Conservation (phyloP, 768 basidiomycete genomes). For the Suillus alpinus region DNA sequence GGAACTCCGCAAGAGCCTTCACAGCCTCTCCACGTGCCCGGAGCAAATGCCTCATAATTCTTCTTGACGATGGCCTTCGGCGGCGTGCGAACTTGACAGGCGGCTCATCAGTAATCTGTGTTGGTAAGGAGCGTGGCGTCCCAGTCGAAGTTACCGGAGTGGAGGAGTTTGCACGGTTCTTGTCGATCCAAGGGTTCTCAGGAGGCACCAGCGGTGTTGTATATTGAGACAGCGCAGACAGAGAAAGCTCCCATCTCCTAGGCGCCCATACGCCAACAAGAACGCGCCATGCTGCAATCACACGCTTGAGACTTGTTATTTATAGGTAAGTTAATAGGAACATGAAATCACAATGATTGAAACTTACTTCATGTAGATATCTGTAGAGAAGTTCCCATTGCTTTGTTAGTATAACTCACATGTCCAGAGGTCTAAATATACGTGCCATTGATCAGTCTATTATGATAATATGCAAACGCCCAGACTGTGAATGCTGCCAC, state of each 20-base stretch:
- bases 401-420: not conserved
- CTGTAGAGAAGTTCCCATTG: constrained; percentile 30
- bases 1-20: constrained; percentile 68
- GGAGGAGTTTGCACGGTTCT: constrained; percentile 31
- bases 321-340: not conserved
- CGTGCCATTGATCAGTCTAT: constrained; percentile 79
- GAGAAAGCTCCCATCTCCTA: constrained; percentile 74
- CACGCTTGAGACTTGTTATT: constrained; percentile 66
- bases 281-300: constrained; percentile 94
- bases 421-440: constrained; percentile 11
- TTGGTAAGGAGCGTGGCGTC: constrained; percentile 14
- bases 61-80: constrained; percentile 67
- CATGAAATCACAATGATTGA: constrained; percentile 2
- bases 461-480: constrained; percentile 83
- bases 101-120: constrained; percentile 34
- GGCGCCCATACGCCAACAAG: constrained; percentile 94
- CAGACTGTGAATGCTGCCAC: constrained; percentile 69
- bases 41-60: constrained; percentile 86
- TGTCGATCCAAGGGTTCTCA: constrained; percentile 70
- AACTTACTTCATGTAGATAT: constrained; percentile 75
- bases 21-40: constrained; percentile 83
- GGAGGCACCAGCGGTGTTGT: constrained; percentile 64
- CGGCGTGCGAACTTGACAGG: constrained; percentile 31
- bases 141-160: constrained; percentile 7
- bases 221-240: constrained; percentile 71